Percentiles rank a stretch among this genome's conserved stretches.
Conservation (phyloP, 108 stramenopile species). For the Skeletonema costatum region DNA sequence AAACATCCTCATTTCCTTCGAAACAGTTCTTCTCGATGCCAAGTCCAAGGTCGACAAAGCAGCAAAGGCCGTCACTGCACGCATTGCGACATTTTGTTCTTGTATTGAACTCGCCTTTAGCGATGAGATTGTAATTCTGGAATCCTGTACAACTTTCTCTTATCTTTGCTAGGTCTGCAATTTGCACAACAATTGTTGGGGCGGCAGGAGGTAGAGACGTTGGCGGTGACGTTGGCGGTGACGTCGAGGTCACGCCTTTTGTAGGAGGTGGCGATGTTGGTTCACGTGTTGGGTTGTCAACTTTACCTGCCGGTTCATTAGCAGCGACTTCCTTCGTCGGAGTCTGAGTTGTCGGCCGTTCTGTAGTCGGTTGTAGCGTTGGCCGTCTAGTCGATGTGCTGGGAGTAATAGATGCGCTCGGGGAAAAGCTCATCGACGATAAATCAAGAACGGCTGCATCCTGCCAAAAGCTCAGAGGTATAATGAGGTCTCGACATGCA, state of each 20-base stretch:
- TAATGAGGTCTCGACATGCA: not conserved
- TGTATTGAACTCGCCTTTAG: slow-evolving; percentile 10
- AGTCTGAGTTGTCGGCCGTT: not conserved
- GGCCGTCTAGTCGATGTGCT: not conserved
- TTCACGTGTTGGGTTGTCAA: not conserved
- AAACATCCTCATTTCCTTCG: not conserved
- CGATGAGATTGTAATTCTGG: slow-evolving; percentile 4
- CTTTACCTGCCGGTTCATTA: not conserved
- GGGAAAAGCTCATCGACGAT: not conserved
- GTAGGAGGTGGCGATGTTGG: not conserved
- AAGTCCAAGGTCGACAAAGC: slow-evolving; percentile 1
- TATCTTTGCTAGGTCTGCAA: slow-evolving; percentile 4
- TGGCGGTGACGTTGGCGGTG: not conserved
- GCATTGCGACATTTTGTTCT: slow-evolving; percentile 2
- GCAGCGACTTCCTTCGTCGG: not conserved
- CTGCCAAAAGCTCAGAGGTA: not conserved
- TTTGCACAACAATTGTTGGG: not conserved
- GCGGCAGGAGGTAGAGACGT: not conserved
- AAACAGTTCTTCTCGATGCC: not conserved
- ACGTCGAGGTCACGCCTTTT: not conserved
- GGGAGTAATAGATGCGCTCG: not conserved
- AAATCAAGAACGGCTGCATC: not conserved
- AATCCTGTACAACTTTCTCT: slow-evolving; percentile 1
- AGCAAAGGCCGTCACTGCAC: slow-evolving; percentile 5
- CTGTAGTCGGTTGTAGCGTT: not conserved